Base-by-base conservation (phyloP, 352 stramenopile species). In the Blastocystis sp. region DNA sequence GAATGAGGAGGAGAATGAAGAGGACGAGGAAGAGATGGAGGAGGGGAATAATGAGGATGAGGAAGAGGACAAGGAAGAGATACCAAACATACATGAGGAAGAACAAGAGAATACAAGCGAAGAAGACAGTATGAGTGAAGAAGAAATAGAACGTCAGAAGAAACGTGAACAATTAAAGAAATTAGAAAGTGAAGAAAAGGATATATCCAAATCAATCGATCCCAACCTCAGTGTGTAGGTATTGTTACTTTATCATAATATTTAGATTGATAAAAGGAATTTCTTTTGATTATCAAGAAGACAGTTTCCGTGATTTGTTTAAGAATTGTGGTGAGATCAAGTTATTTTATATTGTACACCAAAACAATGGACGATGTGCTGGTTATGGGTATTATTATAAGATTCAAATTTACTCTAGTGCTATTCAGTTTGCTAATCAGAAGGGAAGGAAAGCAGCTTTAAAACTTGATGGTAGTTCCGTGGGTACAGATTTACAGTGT, bases 1-100 rank as follows among this genome's bases (percentile, higher is more conserved):
- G n/a, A 77, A 39, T 21, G 67, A 78, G 66, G 75, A 71, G 35
- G 59, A 88, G 37, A 81, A 16, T 42, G 78, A 81, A 27, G 59
- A 80, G 19, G 63, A 81, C n/a, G 6, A 88, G 42, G 39, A 81
- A 66, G 27, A 83, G 63, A 51, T 69, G 46, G 24, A 69, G 1
- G 65, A 83, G 14, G 27, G 11, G 2, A 51, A 54, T 42, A 32
- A 59, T 19, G 56, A 83, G 16, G 24, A 81, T 1, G 49, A 52
- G 32, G 63, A 77, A 37, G 51, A 83, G 51, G 49, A 83, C 32
- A 46, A n/a, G 3, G 71, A 39, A n/a, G 24, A 43, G n/a, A 32
- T 65, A 7, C 29, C 66, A 37, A 37, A 88, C 32, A 69, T 67
- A 43, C 51, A 32, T 7, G n/a, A 63, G 37, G 9, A 43, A 49